A percentile compares a stretch with the other conserved stretches of the same genome.
Evolutionary conservation across 768 basidiomycete genomes (phyloP).

Genomic region (Infundibulicybe gibba): DNA sequence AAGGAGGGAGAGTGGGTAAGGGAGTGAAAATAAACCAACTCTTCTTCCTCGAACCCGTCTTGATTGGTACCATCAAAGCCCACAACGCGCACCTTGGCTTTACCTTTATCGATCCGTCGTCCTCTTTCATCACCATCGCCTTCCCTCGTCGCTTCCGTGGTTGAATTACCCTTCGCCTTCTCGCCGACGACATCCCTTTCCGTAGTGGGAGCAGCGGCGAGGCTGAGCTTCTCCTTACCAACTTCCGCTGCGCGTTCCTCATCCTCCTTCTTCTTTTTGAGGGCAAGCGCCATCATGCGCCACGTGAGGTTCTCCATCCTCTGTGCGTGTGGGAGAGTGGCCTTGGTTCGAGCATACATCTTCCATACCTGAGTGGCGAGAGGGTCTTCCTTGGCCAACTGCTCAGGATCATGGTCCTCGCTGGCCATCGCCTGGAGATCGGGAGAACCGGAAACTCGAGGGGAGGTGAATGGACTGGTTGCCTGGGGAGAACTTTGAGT

Average conservation of each 20-base stretch:
- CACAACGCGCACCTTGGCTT: conserved; percentile 70
- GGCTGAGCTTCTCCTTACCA: conserved; percentile 12
- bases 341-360: conserved; percentile 90
- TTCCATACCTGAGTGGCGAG: conserved; percentile 96
- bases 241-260: conserved; percentile 33
- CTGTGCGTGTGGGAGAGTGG: conserved; percentile 86
- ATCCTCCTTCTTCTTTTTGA: conserved; percentile 85
- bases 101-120: conserved; percentile 76
- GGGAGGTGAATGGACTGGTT: conserved; percentile 60
- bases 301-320: conserved; percentile 98
- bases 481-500: conserved; percentile 34
- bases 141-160: conserved; percentile 13
- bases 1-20: conserved; percentile 5
- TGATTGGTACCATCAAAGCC: conserved; percentile 79
- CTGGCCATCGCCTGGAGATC: conserved; percentile 47
- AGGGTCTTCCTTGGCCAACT: conserved; percentile 80
- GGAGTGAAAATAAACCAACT: conserved; percentile 45
- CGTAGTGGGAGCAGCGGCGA: conserved; percentile 8
- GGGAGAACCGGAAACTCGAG: conserved; percentile 65
- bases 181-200: conserved; percentile 8
- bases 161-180: conserved; percentile 13
- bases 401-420: conserved; percentile 52
- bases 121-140: conserved; percentile 53
- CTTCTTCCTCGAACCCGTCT: conserved; percentile 68
- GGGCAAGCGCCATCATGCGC: conserved; percentile 96